Percentiles rank a stretch among this genome's conserved stretches.
Conservation (phyloP, 331 rosid species). For the Prunus yedoensis region DNA sequence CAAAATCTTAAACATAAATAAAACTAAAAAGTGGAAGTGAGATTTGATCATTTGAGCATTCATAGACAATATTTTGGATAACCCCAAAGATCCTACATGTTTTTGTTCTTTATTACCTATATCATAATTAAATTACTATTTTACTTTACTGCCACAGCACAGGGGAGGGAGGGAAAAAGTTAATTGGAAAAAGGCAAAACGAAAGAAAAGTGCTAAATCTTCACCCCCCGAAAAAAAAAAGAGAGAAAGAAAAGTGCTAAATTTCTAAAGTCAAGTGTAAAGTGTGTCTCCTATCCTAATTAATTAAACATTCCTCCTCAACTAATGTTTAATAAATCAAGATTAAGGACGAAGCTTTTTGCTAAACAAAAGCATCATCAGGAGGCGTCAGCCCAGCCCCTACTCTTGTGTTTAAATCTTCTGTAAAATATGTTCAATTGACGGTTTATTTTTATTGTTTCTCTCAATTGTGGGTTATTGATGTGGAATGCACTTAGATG, state of each 20-base stretch:
- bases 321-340: not conserved
- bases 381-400: too few species aligned
- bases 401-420: too few species aligned
- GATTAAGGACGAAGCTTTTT: too few species aligned
- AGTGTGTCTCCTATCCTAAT: conserved; percentile 7
- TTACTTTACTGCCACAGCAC: not conserved
- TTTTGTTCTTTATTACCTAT: not conserved
- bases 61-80: not conserved
- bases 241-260: not conserved
- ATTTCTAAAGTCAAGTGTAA: conserved; percentile 13
- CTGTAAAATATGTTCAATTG: too few species aligned
- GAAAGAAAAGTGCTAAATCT: too few species aligned
- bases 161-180: too few species aligned
- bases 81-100: too few species aligned
- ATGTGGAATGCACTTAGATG: conserved; percentile 34
- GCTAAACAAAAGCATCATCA: too few species aligned
- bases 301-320: conserved; percentile 1
- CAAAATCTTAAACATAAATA: not conserved
- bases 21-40: too few species aligned
- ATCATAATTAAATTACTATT: not conserved
- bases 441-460: not conserved
- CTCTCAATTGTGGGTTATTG: conserved; percentile 24
- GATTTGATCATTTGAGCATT: too few species aligned
- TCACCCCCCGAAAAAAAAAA: not conserved
- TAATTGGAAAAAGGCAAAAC: not conserved